Evolutionary conservation across 495 filamentous ascomycete species (phyloP).

Genomic region (Astrothelium macrocarpum): DNA sequence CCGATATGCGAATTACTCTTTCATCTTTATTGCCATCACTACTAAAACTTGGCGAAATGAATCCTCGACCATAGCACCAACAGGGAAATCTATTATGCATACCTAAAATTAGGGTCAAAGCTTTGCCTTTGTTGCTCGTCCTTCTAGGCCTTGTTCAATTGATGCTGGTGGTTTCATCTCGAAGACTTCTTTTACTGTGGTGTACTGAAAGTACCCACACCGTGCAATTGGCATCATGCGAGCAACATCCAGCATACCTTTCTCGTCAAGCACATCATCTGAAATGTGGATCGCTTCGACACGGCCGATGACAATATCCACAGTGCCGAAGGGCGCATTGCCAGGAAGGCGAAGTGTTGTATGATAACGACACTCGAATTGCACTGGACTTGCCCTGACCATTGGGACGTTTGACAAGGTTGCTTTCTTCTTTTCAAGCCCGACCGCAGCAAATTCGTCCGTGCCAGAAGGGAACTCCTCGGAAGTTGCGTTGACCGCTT

Average conservation of each 20-base stretch:
- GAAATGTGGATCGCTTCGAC: conserved; percentile 48
- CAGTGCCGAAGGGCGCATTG: conserved; percentile 43
- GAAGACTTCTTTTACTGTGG: conserved; percentile 41
- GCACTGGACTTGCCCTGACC: conserved; percentile 44
- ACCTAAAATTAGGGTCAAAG: not conserved
- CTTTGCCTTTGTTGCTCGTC: not conserved
- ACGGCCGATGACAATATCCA: conserved; percentile 47
- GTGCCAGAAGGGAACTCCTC: conserved; percentile 35
- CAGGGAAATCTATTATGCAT: not conserved
- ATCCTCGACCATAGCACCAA: not conserved
- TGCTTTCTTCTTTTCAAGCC: conserved; percentile 38
- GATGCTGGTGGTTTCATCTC: conserved; percentile 32
- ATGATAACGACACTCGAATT: conserved; percentile 49
- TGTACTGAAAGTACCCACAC: conserved; percentile 50
- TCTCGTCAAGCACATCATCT: conserved; percentile 38
- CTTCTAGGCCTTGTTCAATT: conserved; percentile 4
- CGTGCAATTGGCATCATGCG: conserved; percentile 50
- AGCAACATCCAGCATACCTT: conserved; percentile 43
- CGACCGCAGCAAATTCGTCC: conserved; percentile 44
- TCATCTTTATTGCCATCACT: no score
- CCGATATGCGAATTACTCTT: not conserved
- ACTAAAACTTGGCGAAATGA: not conserved
- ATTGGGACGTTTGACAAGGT: conserved; percentile 37
- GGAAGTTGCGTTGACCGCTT: conserved; percentile 43
- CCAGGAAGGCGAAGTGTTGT: conserved; percentile 43